Percentiles rank a stretch among this genome's conserved stretches.
phyloP scores from a whole-genome alignment of 2,329 filamentous ascomycete genomes.

The Colletotrichum lentis region DNA sequence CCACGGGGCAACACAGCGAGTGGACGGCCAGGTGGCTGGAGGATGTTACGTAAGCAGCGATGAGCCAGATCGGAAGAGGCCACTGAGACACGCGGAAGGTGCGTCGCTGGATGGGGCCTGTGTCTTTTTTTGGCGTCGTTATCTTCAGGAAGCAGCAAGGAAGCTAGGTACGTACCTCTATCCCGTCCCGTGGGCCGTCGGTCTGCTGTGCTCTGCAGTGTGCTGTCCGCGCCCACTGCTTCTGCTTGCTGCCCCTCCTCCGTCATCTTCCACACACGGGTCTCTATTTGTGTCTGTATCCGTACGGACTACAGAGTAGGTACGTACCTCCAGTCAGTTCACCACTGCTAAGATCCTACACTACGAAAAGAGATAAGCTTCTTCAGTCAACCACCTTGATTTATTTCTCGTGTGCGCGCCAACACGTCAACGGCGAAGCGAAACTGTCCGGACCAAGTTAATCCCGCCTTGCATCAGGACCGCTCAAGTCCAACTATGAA shows the following conservation, averaged over 20 bases:
- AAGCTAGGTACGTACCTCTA: slow-evolving; percentile 1
- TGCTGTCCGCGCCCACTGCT: too few species aligned
- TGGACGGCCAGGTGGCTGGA: slow-evolving; percentile 15
- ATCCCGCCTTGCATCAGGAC: background rate
- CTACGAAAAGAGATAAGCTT: slow-evolving; percentile 7
- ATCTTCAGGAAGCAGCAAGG: background rate
- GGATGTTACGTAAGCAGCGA: slow-evolving; percentile 3
- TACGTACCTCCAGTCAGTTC: too few species aligned
- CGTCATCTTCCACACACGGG: too few species aligned
- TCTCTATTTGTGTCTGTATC: too few species aligned
- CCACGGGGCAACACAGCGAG: slow-evolving; percentile 36
- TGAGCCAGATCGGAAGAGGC: background rate
- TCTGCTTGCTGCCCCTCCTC: too few species aligned
- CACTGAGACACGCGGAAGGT: slow-evolving; percentile 9
- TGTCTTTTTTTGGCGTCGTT: slow-evolving; percentile 27
- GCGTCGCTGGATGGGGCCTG: background rate
- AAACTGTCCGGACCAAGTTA: background rate
- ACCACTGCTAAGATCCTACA: too few species aligned
- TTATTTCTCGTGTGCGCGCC: background rate
- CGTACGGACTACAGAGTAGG: too few species aligned
- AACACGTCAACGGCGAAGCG: background rate
- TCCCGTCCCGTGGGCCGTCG: background rate
- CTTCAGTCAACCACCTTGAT: background rate
- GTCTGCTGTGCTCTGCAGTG: background rate
- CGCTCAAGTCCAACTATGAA: background rate